Conservation (phyloP, 83 land plant genomes). For the Larix sibirica region DNA sequence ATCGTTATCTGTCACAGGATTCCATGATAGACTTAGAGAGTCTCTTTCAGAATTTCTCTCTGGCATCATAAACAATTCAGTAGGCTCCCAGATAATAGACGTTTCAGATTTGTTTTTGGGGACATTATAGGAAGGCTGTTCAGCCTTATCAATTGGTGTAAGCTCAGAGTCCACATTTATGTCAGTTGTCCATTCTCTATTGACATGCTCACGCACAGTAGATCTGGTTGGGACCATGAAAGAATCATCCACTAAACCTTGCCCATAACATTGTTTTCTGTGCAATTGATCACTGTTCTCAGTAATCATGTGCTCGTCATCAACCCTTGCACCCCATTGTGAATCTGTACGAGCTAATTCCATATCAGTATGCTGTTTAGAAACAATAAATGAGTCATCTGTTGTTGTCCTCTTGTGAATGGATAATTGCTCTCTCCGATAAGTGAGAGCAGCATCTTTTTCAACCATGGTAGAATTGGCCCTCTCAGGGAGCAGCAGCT, state of each 20-base stretch:
- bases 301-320: neutral
- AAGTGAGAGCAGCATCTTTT: neutral
- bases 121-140: neutral
- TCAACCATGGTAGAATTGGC: neutral
- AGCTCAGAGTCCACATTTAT: slow-evolving; percentile 11
- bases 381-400: slow-evolving; percentile 15
- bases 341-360: neutral
- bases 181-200: slow-evolving; percentile 12
- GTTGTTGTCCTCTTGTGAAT: neutral
- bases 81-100: slow-evolving; percentile 2
- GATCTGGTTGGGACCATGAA: slow-evolving; percentile 16
- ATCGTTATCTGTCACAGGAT: slow-evolving; percentile 10
- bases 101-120: neutral
- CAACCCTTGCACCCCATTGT: neutral
- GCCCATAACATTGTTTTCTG: neutral
- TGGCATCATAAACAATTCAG: slow-evolving; percentile 10
- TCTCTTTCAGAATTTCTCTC: slow-evolving; percentile 16
- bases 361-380: slow-evolving; percentile 1
- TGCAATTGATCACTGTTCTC: slow-evolving; percentile 5
- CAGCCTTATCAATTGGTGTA: neutral
- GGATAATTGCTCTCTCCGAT: neutral
- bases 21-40: slow-evolving; percentile 1
- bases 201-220: neutral
- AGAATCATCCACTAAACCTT: slow-evolving; percentile 12
- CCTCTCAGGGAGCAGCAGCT: neutral